phyloP scores from a whole-genome alignment of 106 monocot genomes.

The Alisma plantagoaquatica region DNA sequence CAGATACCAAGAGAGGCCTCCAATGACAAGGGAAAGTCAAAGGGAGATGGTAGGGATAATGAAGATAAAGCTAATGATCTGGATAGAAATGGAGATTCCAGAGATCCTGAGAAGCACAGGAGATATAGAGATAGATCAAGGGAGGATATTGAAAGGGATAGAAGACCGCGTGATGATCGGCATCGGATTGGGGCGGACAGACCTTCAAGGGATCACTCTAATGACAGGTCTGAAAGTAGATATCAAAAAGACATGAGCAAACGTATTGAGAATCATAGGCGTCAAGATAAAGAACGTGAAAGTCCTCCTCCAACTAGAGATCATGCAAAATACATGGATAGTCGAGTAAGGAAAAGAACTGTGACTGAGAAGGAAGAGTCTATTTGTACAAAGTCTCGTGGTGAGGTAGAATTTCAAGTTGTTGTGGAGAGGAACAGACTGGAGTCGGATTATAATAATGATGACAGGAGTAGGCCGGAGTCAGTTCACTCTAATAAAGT shows the following conservation, averaged over 20 bases:
- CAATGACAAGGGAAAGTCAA: conserved; percentile 36
- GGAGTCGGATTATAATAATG: conserved; percentile 11
- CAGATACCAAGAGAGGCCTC: no score
- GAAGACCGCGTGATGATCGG: conserved; percentile 22
- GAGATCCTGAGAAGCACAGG: no score
- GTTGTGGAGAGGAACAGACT: conserved; percentile 28
- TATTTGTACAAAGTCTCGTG: conserved; percentile 31
- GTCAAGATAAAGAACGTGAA: conserved; percentile 38
- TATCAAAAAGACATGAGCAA: conserved; percentile 39
- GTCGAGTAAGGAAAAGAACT: conserved; percentile 33
- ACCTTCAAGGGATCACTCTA: conserved; percentile 23
- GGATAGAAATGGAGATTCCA: no score
- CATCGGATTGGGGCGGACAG: conserved; percentile 1
- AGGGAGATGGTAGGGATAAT: conserved; percentile 44
- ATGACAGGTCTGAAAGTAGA: no score
- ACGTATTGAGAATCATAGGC: conserved; percentile 36
- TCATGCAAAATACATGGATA: conserved; percentile 26
- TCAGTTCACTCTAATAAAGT: conserved; percentile 13
- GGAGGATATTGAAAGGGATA: conserved; percentile 43
- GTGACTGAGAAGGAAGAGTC: conserved; percentile 57
- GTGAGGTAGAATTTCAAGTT: conserved; percentile 24
- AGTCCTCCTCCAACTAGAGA: conserved; percentile 28
- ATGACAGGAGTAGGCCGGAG: conserved; percentile 16
- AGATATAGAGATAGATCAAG: conserved; percentile 36
- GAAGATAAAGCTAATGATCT: conserved; percentile 27